phyloP scores from a whole-genome alignment of 108 stramenopile genomes.

The Cyclotella kingstonii region DNA sequence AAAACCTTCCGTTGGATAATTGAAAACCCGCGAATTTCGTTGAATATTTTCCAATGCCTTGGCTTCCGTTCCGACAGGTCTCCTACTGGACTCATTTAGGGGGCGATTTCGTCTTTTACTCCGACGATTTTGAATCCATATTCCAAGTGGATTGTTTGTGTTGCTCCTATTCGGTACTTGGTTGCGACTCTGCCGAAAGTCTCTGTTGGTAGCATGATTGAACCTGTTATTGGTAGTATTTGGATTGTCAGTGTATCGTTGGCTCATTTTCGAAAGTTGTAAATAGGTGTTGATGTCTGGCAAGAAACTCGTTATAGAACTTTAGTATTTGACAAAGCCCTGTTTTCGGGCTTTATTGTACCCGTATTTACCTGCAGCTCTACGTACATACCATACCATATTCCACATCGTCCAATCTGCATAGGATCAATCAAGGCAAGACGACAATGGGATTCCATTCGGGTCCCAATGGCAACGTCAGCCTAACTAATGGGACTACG shows the following conservation, averaged over 20 bases:
- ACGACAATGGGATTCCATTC: too few relatives aligned
- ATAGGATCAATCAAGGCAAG: too few relatives aligned
- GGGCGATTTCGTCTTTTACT: slow-evolving; percentile 6
- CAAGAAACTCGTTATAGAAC: too few relatives aligned
- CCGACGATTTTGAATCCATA: slow-evolving; percentile 27
- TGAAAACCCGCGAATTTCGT: slow-evolving; percentile 27
- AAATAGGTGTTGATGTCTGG: slow-evolving; percentile 2
- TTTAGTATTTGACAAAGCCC: too few relatives aligned
- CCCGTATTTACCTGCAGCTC: too few relatives aligned
- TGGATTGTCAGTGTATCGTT: slow-evolving; percentile 25
- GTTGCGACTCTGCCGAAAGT: neutral
- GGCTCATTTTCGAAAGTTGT: slow-evolving; percentile 16
- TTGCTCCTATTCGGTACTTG: slow-evolving; percentile 2
- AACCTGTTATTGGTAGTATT: neutral
- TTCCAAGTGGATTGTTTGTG: slow-evolving; percentile 29
- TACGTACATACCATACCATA: too few relatives aligned
- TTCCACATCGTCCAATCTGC: too few relatives aligned
- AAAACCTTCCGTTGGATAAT: slow-evolving; percentile 52
- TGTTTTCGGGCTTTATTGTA: too few relatives aligned
- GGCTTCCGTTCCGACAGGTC: slow-evolving; percentile 40
- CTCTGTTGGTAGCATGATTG: slow-evolving; percentile 16
- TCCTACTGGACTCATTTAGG: neutral
- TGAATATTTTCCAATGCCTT: slow-evolving; percentile 25
- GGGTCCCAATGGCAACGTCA: too few relatives aligned
- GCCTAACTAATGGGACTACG: too few relatives aligned